phyloP scores from a whole-genome alignment of 495 filamentous ascomycete species.

The Melanomma pulvis-pyrius region DNA sequence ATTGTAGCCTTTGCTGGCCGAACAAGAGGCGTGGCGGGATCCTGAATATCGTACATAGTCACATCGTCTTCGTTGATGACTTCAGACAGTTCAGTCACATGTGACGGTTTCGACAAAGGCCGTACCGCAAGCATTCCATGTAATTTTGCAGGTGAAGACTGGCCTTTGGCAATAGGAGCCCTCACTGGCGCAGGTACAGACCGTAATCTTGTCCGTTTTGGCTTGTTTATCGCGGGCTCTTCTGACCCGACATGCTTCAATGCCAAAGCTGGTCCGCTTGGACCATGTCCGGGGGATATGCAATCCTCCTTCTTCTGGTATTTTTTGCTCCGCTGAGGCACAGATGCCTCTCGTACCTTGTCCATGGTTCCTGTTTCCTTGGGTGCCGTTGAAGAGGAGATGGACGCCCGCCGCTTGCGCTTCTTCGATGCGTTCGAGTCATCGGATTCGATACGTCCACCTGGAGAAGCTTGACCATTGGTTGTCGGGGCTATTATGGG shows the following conservation, averaged over 20 bases:
- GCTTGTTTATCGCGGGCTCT: slow-evolving; percentile 15
- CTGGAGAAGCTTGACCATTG: slow-evolving; percentile 1
- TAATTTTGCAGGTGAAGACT: slow-evolving; percentile 41
- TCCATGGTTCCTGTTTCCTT: background rate
- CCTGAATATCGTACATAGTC: slow-evolving; percentile 27
- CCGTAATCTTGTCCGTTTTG: slow-evolving; percentile 28
- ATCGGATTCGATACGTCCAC: slow-evolving; percentile 15
- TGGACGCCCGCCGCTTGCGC: slow-evolving; percentile 19
- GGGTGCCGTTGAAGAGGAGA: background rate
- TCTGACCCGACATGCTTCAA: background rate
- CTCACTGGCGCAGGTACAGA: slow-evolving; percentile 8
- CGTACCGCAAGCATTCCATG: slow-evolving; percentile 37
- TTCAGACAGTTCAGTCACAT: slow-evolving; percentile 19
- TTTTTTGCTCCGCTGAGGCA: slow-evolving; percentile 22
- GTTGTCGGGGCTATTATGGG: background rate
- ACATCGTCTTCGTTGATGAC: slow-evolving; percentile 21
- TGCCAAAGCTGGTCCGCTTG: background rate
- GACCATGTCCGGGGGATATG: slow-evolving; percentile 2
- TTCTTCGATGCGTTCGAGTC: slow-evolving; percentile 31
- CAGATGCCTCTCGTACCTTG: background rate
- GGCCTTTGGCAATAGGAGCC: slow-evolving; percentile 29
- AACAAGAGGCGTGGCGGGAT: slow-evolving; percentile 11
- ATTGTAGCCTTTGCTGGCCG: background rate
- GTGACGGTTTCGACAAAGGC: slow-evolving; percentile 28
- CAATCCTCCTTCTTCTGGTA: slow-evolving; percentile 20